Evolutionary conservation across 768 basidiomycete species (phyloP), one percentile per base, ranked within the genome.

Genomic region (Calocybe indica): DNA sequence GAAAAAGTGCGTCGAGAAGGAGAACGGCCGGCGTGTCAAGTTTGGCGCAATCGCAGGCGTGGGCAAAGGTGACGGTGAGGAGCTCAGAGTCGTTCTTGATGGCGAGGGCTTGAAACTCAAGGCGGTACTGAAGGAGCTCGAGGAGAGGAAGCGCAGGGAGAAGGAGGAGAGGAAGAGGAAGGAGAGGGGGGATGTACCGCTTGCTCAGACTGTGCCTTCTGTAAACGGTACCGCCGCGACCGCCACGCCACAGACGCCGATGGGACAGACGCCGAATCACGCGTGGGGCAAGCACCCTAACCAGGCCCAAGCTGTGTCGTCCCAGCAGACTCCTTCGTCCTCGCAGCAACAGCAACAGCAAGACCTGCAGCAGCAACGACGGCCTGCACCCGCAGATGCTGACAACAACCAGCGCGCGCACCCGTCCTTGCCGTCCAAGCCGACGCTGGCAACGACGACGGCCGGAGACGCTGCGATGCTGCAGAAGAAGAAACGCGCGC

Each of bases 41-140:
- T 60, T 71, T 30, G 73, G 77, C 12, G 58, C 68, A 10, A 22
- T 22, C 22, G 22, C 22, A 4, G 70, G 74, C 1, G 62, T 71
- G 40, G 60, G 59, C 8, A 43, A 57, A 30, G 57, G 47, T 35
- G 68, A 63, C n/a, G 73, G 65, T 1, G 80, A 83, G 50, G 79
- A 81, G 57, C 76, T 94, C 57, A 73, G 74, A 30, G 88, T 88
- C 5, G 85, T 88, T 9, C 72, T 92, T 43, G 95, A 98, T 62
- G 82, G 80, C 0, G 85, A 92, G 50, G 83, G 85, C 4, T 61
- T 69, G 51, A 74, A 76, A 53, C 61, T 85, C 52, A 78, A 76
- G 48, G 82, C 81, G 6, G 80, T 88, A 14, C 64, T 86, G 61
- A 79, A 77, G 55, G 85, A 83, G 63, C 58, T 83, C 53, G 80